These are phyloP conservation scores for Ustilago loliicola DNA, from an alignment of 1,284 basidiomycete species.

Conservation along the genomic window DNA sequence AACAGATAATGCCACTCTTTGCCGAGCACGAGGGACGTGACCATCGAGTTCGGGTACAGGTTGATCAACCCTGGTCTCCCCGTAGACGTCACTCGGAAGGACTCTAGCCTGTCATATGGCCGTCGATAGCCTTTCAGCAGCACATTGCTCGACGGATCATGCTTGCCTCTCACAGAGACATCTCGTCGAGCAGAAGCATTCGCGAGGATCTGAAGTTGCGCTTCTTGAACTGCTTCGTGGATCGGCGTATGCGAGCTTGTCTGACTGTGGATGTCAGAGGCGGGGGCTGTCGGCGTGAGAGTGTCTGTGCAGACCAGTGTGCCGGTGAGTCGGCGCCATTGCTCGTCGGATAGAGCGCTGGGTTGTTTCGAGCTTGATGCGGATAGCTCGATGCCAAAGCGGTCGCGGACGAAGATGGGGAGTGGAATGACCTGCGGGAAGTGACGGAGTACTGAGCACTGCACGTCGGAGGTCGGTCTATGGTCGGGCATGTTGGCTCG, in stretches of 20 bases:
- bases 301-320: conserved; percentile 17
- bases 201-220: conserved; percentile 41
- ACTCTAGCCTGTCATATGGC: conserved; percentile 71
- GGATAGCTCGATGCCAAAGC: conserved; percentile 20
- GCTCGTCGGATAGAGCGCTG: conserved; percentile 20
- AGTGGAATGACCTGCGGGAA: conserved; percentile 26
- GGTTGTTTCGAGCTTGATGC: conserved; percentile 20
- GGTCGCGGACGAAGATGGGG: conserved; percentile 24
- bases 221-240: conserved; percentile 41
- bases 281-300: neutral
- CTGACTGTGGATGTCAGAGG: neutral
- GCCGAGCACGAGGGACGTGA: conserved; percentile 76
- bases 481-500: conserved; percentile 5
- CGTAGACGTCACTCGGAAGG: conserved; percentile 22
- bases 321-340: conserved; percentile 23
- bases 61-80: conserved; percentile 73
- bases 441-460: conserved; percentile 31
- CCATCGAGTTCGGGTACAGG: conserved; percentile 80
- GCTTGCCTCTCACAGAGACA: neutral
- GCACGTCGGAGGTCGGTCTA: neutral
- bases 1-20: conserved; percentile 79
- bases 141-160: conserved; percentile 71
- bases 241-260: conserved; percentile 9
- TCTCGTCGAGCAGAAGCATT: conserved; percentile 8
- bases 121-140: conserved; percentile 78